Evolutionary conservation across 73 alveolate species (phyloP).

Genomic region (Paramecium sexaurelia): DNA sequence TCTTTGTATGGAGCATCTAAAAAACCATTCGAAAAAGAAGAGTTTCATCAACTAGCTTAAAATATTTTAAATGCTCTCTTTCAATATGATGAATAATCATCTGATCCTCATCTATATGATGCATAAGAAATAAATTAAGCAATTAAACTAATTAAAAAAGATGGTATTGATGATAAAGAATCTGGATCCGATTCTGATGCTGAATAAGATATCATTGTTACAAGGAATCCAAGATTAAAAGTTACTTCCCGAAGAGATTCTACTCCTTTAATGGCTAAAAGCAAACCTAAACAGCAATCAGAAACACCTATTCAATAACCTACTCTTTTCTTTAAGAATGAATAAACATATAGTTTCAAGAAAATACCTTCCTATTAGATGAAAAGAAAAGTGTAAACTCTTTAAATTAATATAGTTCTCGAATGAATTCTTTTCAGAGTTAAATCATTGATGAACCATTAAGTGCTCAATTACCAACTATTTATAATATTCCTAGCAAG

Average conservation of each 20-base stretch:
- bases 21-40: constrained; percentile 8
- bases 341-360: not conserved
- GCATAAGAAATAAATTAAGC: not conserved
- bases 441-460: constrained; percentile 20
- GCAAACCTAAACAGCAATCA: not conserved
- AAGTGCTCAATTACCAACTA: not conserved
- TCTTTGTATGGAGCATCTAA: constrained; percentile 88
- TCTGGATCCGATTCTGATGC: constrained; percentile 57
- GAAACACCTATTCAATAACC: constrained; percentile 39
- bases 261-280: constrained; percentile 26
- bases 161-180: not conserved
- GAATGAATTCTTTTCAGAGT: constrained; percentile 59
- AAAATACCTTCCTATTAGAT: not conserved
- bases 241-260: constrained; percentile 47
- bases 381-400: not conserved
- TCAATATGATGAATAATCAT: not conserved
- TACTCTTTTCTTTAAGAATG: not conserved
- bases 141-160: not conserved
- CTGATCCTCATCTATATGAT: not conserved
- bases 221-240: not conserved
- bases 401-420: not conserved
- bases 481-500: not conserved
- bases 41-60: not conserved
- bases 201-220: constrained; percentile 4
- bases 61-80: constrained; percentile 21